Evolutionary conservation across 768 basidiomycete genomes (phyloP).

Genomic region (Termitomyces sp.): DNA sequence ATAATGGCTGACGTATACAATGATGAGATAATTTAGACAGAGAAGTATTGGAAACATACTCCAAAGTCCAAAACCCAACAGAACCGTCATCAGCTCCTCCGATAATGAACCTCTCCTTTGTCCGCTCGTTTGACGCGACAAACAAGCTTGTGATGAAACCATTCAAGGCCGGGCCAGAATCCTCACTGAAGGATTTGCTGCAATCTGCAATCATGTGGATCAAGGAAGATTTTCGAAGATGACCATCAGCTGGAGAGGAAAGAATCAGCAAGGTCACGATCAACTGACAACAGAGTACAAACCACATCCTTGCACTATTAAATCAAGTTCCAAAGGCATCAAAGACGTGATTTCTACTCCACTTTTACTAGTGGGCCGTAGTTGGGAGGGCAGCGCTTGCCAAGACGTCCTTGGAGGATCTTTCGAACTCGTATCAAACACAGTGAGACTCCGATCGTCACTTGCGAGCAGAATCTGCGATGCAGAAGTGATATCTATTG

Average conservation of each 20-base stretch:
- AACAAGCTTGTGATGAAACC: slow-evolving; percentile 48
- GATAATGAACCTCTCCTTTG: slow-evolving; percentile 56
- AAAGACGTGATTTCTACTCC: slow-evolving; percentile 28
- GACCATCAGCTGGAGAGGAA: slow-evolving; percentile 42
- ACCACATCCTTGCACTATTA: slow-evolving; percentile 64
- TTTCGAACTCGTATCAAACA: slow-evolving; percentile 1
- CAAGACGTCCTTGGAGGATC: slow-evolving; percentile 17
- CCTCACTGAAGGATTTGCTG: slow-evolving; percentile 23
- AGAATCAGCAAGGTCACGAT: slow-evolving; percentile 1
- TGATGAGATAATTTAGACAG: neutral
- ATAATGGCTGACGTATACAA: slow-evolving; percentile 41
- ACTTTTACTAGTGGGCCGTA: neutral
- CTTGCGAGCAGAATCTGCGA: slow-evolving; percentile 17
- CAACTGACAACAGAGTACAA: slow-evolving; percentile 13
- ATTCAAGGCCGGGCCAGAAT: slow-evolving; percentile 41
- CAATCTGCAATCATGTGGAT: slow-evolving; percentile 27
- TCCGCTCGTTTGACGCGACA: slow-evolving; percentile 49
- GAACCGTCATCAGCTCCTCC: slow-evolving; percentile 79
- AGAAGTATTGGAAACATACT: slow-evolving; percentile 33
- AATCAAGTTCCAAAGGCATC: slow-evolving; percentile 52
- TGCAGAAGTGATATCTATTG: slow-evolving; percentile 15
- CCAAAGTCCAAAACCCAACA: slow-evolving; percentile 64
- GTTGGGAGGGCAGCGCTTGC: slow-evolving; percentile 14
- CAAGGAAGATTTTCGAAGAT: slow-evolving; percentile 40
- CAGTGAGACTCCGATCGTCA: slow-evolving; percentile 8